Evolutionary conservation across 2,329 filamentous ascomycete genomes (phyloP).

Genomic region (Neonectria ditissima): DNA sequence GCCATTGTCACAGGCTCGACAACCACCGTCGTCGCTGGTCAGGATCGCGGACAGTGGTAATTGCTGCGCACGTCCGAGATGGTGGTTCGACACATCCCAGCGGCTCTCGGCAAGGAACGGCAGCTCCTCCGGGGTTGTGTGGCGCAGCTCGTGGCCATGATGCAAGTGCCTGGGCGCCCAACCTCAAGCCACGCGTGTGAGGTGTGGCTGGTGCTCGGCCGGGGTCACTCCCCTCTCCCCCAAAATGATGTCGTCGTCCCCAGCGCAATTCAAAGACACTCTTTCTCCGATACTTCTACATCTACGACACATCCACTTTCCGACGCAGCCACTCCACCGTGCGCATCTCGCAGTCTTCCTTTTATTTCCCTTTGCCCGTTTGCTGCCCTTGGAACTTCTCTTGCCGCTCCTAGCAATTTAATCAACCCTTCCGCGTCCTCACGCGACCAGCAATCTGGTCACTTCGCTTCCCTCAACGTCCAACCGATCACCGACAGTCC

Average conservation of each 20-base stretch:
- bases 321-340: slow-evolving; percentile 15
- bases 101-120: slow-evolving; percentile 25
- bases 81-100: slow-evolving; percentile 39
- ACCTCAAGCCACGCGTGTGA: slow-evolving; percentile 18
- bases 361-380: slow-evolving; percentile 12
- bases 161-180: slow-evolving; percentile 4
- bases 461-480: slow-evolving; percentile 22
- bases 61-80: slow-evolving; percentile 24
- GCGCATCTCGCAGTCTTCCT: slow-evolving; percentile 15
- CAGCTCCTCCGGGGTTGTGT: slow-evolving; percentile 17
- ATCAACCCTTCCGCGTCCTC: slow-evolving; percentile 23
- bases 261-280: slow-evolving; percentile 25
- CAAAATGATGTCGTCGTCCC: slow-evolving; percentile 29
- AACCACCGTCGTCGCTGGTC: slow-evolving; percentile 34
- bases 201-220: slow-evolving; percentile 18
- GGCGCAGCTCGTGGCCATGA: slow-evolving; percentile 22
- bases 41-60: slow-evolving; percentile 34
- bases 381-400: slow-evolving; percentile 1
- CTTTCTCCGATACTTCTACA: slow-evolving; percentile 17
- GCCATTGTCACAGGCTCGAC: slow-evolving; percentile 48
- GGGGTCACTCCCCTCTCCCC: slow-evolving; percentile 7
- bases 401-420: slow-evolving; percentile 5
- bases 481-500: slow-evolving; percentile 10
- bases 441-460: slow-evolving; percentile 45
- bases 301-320: slow-evolving; percentile 17